A percentile compares a stretch with the other conserved stretches of the same genome.
phyloP scores from a whole-genome alignment of 345 rosid genomes.

The Theobroma cacao region DNA sequence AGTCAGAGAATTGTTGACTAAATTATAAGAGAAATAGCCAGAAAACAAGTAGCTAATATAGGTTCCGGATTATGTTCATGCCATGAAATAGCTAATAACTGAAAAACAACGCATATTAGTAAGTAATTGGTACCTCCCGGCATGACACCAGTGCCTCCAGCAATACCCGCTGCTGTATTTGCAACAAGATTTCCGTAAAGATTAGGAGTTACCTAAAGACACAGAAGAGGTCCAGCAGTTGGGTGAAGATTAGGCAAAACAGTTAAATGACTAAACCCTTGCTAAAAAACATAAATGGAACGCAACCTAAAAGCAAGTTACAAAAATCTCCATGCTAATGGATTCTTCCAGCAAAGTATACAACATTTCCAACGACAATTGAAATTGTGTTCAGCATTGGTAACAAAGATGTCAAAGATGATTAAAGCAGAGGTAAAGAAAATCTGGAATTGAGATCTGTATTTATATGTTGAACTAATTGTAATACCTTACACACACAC shows the following conservation, averaged over 20 bases:
- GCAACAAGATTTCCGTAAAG: constrained; percentile 91
- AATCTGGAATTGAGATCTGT: neutral
- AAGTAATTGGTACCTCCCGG: constrained; percentile 67
- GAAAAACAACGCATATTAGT: neutral
- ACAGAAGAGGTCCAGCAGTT: constrained; percentile 8
- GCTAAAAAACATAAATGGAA: neutral
- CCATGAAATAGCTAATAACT: neutral
- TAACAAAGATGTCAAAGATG: neutral
- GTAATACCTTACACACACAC: no score
- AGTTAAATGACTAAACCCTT: neutral
- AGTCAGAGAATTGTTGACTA: neutral
- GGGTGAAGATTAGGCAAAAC: neutral
- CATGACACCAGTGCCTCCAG: constrained; percentile 99
- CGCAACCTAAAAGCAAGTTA: neutral
- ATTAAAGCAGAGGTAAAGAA: neutral
- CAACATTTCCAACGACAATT: neutral
- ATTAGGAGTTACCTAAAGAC: constrained; percentile 83
- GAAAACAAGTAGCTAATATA: neutral
- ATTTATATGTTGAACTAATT: neutral
- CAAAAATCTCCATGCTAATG: neutral
- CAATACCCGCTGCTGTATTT: constrained; percentile 95
- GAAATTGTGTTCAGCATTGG: neutral
- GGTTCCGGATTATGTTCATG: neutral
- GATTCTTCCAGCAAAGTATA: neutral
- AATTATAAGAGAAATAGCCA: neutral